These are phyloP conservation scores for Cucurbitaria berberidis DNA, from an alignment of 2,329 filamentous ascomycete genomes.

Conservation along the genomic window DNA sequence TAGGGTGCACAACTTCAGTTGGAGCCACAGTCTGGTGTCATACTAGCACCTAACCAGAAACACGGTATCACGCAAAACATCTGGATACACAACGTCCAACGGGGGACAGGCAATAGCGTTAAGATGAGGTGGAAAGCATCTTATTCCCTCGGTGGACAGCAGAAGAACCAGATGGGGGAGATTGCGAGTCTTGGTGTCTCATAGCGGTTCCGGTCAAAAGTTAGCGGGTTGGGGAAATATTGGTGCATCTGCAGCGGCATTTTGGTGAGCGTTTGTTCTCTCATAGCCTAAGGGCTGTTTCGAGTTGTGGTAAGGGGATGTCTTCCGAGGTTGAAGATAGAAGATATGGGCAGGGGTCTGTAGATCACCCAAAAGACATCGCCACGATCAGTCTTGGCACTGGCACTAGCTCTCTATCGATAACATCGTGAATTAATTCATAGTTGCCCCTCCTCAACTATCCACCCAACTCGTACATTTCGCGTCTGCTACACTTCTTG, in stretches of 20 bases:
- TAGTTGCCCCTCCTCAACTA: constrained; percentile 26
- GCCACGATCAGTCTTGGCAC: constrained; percentile 2
- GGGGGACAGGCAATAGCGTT: constrained; percentile 74
- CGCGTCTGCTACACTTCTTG: constrained; percentile 1
- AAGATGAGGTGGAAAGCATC: constrained; percentile 90
- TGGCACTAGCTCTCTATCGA: constrained; percentile 20
- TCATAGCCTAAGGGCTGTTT: neutral
- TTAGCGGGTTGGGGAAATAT: neutral
- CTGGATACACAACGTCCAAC: constrained; percentile 75
- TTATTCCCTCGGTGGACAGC: constrained; percentile 72
- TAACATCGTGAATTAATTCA: constrained; percentile 23
- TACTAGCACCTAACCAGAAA: constrained; percentile 72
- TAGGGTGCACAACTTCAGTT: constrained; percentile 82
- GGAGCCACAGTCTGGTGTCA: constrained; percentile 82
- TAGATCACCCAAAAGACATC: constrained; percentile 15
- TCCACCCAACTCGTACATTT: constrained; percentile 6
- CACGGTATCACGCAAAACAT: constrained; percentile 84
- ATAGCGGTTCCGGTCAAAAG: constrained; percentile 47
- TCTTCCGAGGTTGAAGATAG: neutral
- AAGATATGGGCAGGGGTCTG: neutral
- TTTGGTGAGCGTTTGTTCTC: neutral
- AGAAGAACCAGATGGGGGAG: constrained; percentile 81
- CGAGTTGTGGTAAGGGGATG: neutral
- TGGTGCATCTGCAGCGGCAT: constrained; percentile 20
- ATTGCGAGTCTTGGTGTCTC: constrained; percentile 79